Conservation (phyloP, 768 basidiomycete genomes). For the Filobasidium floriforme region DNA sequence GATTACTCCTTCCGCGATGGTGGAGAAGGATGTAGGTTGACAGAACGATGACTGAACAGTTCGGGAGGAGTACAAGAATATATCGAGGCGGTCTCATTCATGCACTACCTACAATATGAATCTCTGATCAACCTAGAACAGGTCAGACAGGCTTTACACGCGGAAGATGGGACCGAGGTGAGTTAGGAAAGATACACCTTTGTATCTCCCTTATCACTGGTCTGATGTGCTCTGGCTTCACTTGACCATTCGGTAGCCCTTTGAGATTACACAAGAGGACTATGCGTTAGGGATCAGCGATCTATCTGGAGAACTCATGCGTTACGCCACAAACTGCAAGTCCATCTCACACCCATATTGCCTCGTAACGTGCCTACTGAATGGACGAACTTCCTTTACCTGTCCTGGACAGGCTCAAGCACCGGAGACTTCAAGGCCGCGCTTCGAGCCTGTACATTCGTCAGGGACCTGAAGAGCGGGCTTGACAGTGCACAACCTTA, state of each 20-base stretch:
- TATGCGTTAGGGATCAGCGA: slow-evolving; percentile 89
- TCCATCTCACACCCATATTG: neutral
- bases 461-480: slow-evolving; percentile 46
- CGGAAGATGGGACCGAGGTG: slow-evolving; percentile 59
- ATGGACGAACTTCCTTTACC: neutral
- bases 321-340: slow-evolving; percentile 75
- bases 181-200: slow-evolving; percentile 33
- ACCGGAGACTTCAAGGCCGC: slow-evolving; percentile 42
- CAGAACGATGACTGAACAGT: slow-evolving; percentile 23
- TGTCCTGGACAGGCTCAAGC: slow-evolving; percentile 24
- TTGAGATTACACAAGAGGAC: slow-evolving; percentile 71
- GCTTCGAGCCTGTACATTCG: slow-evolving; percentile 43
- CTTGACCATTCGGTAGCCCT: neutral
- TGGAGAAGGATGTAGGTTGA: too few species aligned
- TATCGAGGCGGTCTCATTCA: slow-evolving; percentile 84
- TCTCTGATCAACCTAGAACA: slow-evolving; percentile 56
- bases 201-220: too few species aligned
- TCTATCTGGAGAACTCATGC: slow-evolving; percentile 94
- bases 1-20: neutral
- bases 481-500: slow-evolving; percentile 46
- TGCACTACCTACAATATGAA: slow-evolving; percentile 69
- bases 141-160: slow-evolving; percentile 60
- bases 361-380: neutral
- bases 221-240: neutral
- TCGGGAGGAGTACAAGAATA: slow-evolving; percentile 76